Base-by-base conservation (phyloP, 345 rosid genomes). In the Arabidopsis suecica region DNA sequence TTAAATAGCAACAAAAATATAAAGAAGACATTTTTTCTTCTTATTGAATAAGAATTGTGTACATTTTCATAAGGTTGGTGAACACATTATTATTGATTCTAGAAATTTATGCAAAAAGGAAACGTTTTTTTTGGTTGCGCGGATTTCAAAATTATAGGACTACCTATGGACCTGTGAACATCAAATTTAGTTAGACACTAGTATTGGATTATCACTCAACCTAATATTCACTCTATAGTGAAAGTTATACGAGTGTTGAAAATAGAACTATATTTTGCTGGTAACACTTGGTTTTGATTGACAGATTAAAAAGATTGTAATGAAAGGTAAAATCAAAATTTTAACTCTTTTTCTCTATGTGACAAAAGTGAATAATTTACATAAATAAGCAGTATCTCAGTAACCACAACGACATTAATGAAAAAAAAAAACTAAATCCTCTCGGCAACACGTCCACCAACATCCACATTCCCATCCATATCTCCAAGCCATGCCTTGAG, bases 401-500 rank as follows among this genome's bases (percentile, higher is more conserved):
- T 47, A 59, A 14, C 42, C 42, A 23, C 59, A 22, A 13, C 25
- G 9, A 13, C 54, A 50, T n/a, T 6, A 53, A 20, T 54, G 25
- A 66, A 42, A 32, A 10, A 57, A 57, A 42, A 32, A 7, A 3
- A 1, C 33, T 71, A 65, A 37, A 77, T 65, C 50, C 56, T 71
- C 72, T 64, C 77, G 2, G 72, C 72, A 32, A 56, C 48, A 58
- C 49, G 61, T 23, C 33, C 71, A 67, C 49, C 81, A 18, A 23
- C 78, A 54, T 28, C 71, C 16, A 36, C 74, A 58, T 76, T 74
- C 44, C 72, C 81, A 73, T 75, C 83, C 61, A 79, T 58, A 70
- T 74, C 88, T 74, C 82, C 86, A 79, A 90, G 79, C 97, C 98
- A 95, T 72, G 88, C 91, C 80, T 90, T 84, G 34, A 92, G 80